Conservation (phyloP, 805 yeast species). For the Sugiyamaella americana region DNA sequence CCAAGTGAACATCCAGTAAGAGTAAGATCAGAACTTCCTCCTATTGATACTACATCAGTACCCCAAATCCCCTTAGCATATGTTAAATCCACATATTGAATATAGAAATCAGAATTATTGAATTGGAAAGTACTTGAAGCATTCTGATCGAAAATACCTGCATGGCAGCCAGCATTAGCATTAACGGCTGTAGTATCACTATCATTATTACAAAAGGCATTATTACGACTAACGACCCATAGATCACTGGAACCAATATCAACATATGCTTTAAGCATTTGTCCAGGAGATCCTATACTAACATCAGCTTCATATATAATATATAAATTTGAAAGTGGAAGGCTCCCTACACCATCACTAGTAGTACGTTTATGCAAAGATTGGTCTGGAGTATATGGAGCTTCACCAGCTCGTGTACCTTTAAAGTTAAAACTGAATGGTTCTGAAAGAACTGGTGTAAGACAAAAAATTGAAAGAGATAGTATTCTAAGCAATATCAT, state of each 20-base stretch:
- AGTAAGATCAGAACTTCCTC: constrained; percentile 41
- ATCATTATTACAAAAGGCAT: constrained; percentile 11
- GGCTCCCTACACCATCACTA: too few species aligned
- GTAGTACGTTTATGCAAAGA: too few species aligned
- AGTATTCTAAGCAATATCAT: too few species aligned
- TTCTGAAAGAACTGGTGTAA: too few species aligned
- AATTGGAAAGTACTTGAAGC: constrained; percentile 20
- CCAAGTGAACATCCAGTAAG: constrained; percentile 50
- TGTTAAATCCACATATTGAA: constrained; percentile 38
- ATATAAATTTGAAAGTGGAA: not conserved
- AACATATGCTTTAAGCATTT: constrained; percentile 46
- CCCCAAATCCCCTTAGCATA: constrained; percentile 54
- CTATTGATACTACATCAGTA: constrained; percentile 50
- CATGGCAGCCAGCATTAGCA: constrained; percentile 2
- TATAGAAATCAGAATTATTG: constrained; percentile 15
- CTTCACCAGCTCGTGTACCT: too few species aligned
- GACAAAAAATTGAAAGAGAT: too few species aligned
- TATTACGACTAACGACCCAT: constrained; percentile 41
- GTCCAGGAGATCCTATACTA: constrained; percentile 53
- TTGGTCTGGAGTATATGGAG: too few species aligned
- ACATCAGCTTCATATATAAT: constrained; percentile 19
- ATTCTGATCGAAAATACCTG: constrained; percentile 7
- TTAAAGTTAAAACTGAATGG: too few species aligned
- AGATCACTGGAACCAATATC: constrained; percentile 72
- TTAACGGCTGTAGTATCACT: not conserved